Base-by-base conservation (phyloP, 805 yeast genomes). In the Yamadazyma scolyti region DNA sequence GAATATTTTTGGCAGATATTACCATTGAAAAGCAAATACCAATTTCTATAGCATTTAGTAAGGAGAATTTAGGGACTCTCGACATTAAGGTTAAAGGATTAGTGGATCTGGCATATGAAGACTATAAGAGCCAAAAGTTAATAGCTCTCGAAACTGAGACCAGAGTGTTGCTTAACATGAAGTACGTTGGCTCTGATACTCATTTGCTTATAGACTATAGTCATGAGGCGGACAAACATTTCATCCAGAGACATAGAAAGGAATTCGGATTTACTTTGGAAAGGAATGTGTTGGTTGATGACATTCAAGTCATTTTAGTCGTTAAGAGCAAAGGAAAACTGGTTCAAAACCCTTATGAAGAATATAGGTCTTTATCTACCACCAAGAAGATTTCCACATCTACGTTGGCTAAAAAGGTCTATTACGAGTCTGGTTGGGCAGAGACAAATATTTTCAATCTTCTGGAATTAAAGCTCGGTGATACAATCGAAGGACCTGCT, bases 141-240 rank as follows among this genome's bases (percentile, higher is more conserved):
- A 35, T 44, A 0, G 54, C 54, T 4, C 53, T 57, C 4, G 58
- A 66, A 15, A 68, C 85, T 15, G 52, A 47, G 16, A 65, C 70
- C 33, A 94, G 87, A 47, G 72, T 73, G 25, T 84, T 72, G 44
- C 59, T 88, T 40, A 88, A 88, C 50, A 61, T 88, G 68, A 71
- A 94, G 48, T 89, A 84, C 50, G 76, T 76, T 40, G 96, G 96
- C 6, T 82, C 95, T n/a, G 96, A 89, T 48, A 82, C 96, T 2
- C 79, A 82, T 23, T 59, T 89, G 40, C 82, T 88, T 83, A 75
- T 83, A n/a, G 54, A 48, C 13, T 51, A 47, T 6, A 43, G 44
- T 16, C 43, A 53, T 37, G 42, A 54, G 34, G 50, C 56, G 9
- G 52, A 42, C 20, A 20, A 28, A 8, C 36, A 36, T 22, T 61